Conservation (phyloP, 257 asterid species). For the Misopates orontium region DNA sequence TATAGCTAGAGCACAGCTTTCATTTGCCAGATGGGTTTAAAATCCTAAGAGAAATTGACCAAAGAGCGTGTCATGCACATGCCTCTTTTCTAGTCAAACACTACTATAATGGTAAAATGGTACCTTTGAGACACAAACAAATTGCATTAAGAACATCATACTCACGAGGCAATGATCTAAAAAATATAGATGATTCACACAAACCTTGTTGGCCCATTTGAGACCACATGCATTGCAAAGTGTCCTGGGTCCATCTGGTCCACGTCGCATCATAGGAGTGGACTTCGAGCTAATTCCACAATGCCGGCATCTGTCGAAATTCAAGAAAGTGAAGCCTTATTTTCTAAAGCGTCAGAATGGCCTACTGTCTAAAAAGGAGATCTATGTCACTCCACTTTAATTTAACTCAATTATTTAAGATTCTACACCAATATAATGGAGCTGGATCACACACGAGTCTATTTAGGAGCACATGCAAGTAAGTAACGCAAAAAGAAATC, state of each 20-base stretch:
- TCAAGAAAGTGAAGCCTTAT: conserved; percentile 22
- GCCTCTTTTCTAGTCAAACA: too few species aligned
- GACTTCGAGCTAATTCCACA: conserved; percentile 89
- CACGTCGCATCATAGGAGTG: conserved; percentile 99
- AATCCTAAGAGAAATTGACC: too few species aligned
- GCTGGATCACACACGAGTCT: conserved; percentile 3
- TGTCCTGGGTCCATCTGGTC: conserved; percentile 93
- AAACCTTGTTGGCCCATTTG: conserved; percentile 92
- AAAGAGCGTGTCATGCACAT: too few species aligned
- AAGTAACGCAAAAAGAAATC: conserved; percentile 4
- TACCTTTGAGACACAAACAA: too few species aligned
- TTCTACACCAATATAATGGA: conserved; percentile 6
- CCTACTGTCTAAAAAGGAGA: background rate
- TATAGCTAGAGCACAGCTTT: too few species aligned
- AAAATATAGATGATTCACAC: background rate
- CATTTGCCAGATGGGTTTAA: too few species aligned
- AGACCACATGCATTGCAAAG: conserved; percentile 81
- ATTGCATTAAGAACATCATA: background rate
- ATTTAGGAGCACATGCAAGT: conserved; percentile 6
- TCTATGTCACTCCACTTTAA: conserved; percentile 18
- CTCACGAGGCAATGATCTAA: background rate
- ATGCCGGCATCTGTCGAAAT: conserved; percentile 68
- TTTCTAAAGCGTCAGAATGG: conserved; percentile 10
- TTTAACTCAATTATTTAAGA: conserved; percentile 3
- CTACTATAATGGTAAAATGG: too few species aligned